A percentile compares a stretch with the other conserved stretches of the same genome.
Evolutionary conservation across 257 asterid genomes (phyloP).

Genomic region (Orobanche coerulescens): DNA sequence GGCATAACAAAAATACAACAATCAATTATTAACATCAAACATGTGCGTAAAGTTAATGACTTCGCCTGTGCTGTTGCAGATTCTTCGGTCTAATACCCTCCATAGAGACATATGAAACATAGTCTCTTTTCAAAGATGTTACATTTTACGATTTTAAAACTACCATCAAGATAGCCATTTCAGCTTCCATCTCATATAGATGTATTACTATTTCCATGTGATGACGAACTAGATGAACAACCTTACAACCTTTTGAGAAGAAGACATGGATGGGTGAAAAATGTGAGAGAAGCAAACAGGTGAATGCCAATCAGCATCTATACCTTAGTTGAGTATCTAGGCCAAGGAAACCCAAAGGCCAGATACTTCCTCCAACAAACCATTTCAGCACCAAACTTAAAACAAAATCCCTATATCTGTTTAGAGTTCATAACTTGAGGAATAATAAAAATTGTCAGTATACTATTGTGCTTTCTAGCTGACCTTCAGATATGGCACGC

Average conservation of each 20-base stretch:
- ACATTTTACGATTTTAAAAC: neutral
- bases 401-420: neutral
- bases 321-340: neutral
- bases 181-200: neutral
- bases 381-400: neutral
- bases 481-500: neutral
- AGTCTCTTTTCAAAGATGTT: neutral
- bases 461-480: neutral
- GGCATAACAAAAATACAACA: neutral
- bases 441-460: neutral
- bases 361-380: constrained; percentile 9
- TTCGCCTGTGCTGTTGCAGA: neutral
- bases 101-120: neutral
- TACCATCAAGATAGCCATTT: neutral
- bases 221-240: constrained; percentile 10
- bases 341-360: constrained; percentile 6
- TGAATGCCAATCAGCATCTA: neutral
- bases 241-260: neutral
- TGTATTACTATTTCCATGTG: neutral
- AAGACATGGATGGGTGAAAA: neutral
- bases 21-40: neutral
- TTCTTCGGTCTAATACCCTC: neutral
- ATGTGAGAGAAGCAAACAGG: neutral
- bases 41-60: neutral
- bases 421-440: constrained; percentile 2